A percentile compares a stretch with the other conserved stretches of the same genome.
phyloP scores from a whole-genome alignment of 176 grass and related monocot genomes.

The Neostapfia colusana region DNA sequence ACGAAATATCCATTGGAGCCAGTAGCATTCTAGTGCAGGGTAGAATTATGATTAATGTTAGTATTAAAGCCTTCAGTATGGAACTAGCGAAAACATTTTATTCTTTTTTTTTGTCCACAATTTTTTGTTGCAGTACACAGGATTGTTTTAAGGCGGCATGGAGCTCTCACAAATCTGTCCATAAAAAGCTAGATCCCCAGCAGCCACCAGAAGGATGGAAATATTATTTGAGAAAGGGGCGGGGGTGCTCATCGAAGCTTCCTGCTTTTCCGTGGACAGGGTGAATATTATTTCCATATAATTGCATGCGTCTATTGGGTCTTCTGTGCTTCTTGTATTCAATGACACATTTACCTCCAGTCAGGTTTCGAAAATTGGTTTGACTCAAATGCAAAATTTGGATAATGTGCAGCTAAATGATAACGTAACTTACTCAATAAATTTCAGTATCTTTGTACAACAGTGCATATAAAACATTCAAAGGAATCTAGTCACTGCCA shows the following conservation, averaged over 20 bases:
- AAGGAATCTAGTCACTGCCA: not conserved
- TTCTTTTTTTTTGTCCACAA: conserved; percentile 14
- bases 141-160: conserved; percentile 90
- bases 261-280: conserved; percentile 92
- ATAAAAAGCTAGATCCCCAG: conserved; percentile 61
- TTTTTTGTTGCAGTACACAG: conserved; percentile 58
- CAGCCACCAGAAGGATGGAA: conserved; percentile 66
- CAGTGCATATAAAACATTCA: not conserved
- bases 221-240: conserved; percentile 86
- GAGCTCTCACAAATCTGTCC: conserved; percentile 83
- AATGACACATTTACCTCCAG: not conserved
- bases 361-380: not conserved
- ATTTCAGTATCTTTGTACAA: not conserved
- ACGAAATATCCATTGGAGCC: conserved; percentile 4
- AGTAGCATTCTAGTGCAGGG: not conserved
- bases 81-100: not conserved
- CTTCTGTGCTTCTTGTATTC: conserved; percentile 24
- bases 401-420: not conserved
- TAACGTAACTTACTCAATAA: not conserved
- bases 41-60: conserved; percentile 20
- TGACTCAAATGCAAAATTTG: not conserved
- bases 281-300: conserved; percentile 44
- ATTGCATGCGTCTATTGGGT: conserved; percentile 2
- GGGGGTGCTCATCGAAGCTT: conserved; percentile 50
- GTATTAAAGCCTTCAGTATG: not conserved